phyloP scores from a whole-genome alignment of 768 basidiomycete genomes.

The Naganishia friedmannii region DNA sequence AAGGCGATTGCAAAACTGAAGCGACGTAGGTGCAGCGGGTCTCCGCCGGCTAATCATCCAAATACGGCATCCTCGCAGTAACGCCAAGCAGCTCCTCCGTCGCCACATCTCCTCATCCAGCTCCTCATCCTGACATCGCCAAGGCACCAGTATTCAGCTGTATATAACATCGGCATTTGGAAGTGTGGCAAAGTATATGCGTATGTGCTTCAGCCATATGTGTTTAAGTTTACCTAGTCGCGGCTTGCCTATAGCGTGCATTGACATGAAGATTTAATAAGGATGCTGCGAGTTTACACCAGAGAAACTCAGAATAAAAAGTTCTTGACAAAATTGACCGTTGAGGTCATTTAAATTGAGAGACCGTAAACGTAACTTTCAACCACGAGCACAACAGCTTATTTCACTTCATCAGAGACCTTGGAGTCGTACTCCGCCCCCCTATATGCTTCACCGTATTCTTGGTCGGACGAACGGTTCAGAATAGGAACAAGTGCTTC shows the following conservation, averaged over 20 bases:
- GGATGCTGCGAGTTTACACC: neutral
- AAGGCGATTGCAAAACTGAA: neutral
- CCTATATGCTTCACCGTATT: neutral
- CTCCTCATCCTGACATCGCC: too few relatives aligned
- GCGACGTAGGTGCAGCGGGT: neutral
- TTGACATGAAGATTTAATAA: neutral
- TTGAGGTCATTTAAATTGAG: neutral
- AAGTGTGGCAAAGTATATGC: too few relatives aligned
- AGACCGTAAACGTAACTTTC: neutral
- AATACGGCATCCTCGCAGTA: neutral
- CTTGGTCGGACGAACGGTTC: constrained; percentile 11
- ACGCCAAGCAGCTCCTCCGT: too few relatives aligned
- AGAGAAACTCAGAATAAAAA: neutral
- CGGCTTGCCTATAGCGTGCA: too few relatives aligned
- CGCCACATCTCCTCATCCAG: too few relatives aligned
- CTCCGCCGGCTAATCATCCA: neutral
- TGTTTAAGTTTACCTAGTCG: too few relatives aligned
- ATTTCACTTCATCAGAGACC: constrained; percentile 13
- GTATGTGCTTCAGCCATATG: too few relatives aligned
- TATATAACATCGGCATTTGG: too few relatives aligned
- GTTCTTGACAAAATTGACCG: neutral
- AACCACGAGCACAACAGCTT: neutral
- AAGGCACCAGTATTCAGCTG: too few relatives aligned
- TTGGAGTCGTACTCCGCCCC: constrained; percentile 11
- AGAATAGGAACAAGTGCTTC: constrained; percentile 34